phyloP scores from a whole-genome alignment of 306 rosid genomes.

The Cajanus cajan region DNA sequence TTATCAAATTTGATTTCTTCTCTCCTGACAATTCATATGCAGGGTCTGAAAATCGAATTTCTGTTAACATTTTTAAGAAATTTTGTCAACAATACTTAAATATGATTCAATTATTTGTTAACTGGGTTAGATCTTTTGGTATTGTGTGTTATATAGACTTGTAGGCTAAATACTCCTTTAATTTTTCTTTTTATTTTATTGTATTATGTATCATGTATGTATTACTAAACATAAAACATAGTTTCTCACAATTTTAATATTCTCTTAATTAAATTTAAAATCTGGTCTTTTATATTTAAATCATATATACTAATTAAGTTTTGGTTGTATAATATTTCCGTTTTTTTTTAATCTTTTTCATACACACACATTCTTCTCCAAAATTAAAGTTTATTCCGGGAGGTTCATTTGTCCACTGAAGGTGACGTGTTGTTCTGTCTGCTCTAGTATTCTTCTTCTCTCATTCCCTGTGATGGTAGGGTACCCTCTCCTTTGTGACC shows the following conservation, averaged over 20 bases:
- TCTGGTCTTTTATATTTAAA: background rate
- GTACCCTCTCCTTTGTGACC: background rate
- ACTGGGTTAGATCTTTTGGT: too few relatives aligned
- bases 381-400: background rate
- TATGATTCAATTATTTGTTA: too few relatives aligned
- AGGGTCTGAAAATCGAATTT: too few relatives aligned
- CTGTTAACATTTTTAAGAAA: too few relatives aligned
- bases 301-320: background rate
- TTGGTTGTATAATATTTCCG: background rate
- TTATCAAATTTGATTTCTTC: too few relatives aligned
- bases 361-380: background rate
- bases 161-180: too few relatives aligned
- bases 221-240: too few relatives aligned
- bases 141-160: too few relatives aligned
- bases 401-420: slow-evolving; percentile 11
- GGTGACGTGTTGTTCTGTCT: slow-evolving; percentile 15
- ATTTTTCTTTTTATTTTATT: too few relatives aligned
- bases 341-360: background rate
- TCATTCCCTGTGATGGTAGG: slow-evolving; percentile 24
- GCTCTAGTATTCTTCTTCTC: background rate
- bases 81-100: too few relatives aligned
- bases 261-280: background rate
- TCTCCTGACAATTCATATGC: too few relatives aligned
- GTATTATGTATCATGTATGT: too few relatives aligned
- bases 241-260: background rate